Conservation (phyloP, 768 basidiomycete species). For the Macrolepiota fuliginosa region DNA sequence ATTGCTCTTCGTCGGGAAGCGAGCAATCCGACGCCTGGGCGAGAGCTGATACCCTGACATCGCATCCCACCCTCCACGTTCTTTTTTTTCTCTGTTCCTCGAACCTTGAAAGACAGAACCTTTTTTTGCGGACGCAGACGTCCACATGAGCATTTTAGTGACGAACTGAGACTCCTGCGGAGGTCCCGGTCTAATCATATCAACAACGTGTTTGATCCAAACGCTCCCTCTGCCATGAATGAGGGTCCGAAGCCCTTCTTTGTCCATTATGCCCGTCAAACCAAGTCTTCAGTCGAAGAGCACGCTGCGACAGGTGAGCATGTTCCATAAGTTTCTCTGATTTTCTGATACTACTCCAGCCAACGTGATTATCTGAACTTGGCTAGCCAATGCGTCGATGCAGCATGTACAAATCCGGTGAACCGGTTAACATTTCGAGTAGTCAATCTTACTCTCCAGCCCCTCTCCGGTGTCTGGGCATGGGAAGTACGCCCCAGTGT, state of each 20-base stretch:
- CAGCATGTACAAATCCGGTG: neutral
- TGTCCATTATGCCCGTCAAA: constrained; percentile 1
- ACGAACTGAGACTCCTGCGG: neutral
- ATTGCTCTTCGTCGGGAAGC: neutral
- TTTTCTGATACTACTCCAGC: neutral
- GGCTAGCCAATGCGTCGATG: neutral
- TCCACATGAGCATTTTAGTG: neutral
- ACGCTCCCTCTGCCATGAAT: neutral
- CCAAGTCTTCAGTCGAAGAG: neutral
- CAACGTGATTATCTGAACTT: neutral
- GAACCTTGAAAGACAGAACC: neutral
- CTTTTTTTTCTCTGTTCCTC: neutral
- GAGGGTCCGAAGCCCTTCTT: constrained; percentile 9
- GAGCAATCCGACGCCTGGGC: neutral
- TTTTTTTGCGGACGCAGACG: neutral
- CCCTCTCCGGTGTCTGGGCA: neutral
- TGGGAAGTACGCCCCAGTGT: neutral
- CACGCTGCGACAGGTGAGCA: neutral
- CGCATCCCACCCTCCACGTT: too few relatives aligned
- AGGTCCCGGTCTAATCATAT: constrained; percentile 5
- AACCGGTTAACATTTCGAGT: neutral
- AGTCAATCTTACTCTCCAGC: neutral
- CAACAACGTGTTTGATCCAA: constrained; percentile 13
- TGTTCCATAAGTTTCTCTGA: neutral
- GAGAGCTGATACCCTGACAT: too few relatives aligned